Conservation (phyloP, 768 basidiomycete genomes). For the Suillus ampliporus region DNA sequence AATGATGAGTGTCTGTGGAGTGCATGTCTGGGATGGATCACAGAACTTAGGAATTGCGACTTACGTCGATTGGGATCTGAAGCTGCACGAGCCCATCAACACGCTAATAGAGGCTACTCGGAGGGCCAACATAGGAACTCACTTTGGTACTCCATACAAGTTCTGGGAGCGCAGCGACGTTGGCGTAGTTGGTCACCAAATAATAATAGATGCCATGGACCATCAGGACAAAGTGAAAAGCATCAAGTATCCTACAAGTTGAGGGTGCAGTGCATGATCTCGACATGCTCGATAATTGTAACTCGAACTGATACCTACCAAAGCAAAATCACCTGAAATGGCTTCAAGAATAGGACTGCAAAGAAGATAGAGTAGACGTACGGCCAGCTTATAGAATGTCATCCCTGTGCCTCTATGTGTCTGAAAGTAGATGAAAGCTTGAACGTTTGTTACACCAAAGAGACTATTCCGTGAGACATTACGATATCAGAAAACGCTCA, state of each 20-base stretch:
- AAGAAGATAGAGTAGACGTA: not conserved
- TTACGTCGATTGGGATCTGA: not conserved
- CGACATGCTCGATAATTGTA: not conserved
- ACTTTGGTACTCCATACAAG: constrained; percentile 33
- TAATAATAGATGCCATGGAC: constrained; percentile 44
- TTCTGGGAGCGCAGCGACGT: constrained; percentile 31
- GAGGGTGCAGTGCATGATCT: not conserved
- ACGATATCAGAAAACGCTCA: not conserved
- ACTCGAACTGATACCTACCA: constrained; percentile 10
- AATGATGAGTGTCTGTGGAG: not conserved
- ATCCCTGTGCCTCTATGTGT: not conserved
- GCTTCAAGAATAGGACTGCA: not conserved
- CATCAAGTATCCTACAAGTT: constrained; percentile 39
- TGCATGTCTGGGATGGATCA: not conserved
- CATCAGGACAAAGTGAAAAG: constrained; percentile 39
- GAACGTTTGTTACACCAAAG: constrained; percentile 3
- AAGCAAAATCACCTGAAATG: constrained; percentile 7
- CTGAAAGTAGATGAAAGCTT: constrained; percentile 8
- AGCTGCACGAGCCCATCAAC: not conserved
- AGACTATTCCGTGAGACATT: not conserved
- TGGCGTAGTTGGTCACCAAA: constrained; percentile 39
- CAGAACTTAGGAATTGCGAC: not conserved
- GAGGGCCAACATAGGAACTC: not conserved
- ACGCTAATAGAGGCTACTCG: not conserved
- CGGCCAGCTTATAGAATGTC: not conserved